Evolutionary conservation across 2,329 filamentous ascomycete genomes (phyloP).

Genomic region (Colletotrichum euphorbiae): DNA sequence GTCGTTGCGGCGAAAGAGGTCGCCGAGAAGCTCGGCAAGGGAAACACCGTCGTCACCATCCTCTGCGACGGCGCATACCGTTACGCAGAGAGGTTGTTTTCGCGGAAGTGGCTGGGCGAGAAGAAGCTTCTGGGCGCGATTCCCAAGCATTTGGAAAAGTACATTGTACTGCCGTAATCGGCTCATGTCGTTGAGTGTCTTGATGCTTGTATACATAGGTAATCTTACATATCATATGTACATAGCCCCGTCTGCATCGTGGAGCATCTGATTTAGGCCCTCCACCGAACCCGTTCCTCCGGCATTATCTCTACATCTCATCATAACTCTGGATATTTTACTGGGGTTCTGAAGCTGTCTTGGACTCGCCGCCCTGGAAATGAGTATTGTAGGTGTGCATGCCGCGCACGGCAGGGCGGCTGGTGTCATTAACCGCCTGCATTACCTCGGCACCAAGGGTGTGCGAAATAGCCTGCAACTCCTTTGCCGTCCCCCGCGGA

Average conservation of each 20-base stretch:
- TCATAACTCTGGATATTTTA: neutral
- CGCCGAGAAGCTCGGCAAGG: conserved; percentile 87
- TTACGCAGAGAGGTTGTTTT: conserved; percentile 95
- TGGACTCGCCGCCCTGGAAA: conserved; percentile 9
- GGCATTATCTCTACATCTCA: neutral
- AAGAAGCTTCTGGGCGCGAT: conserved; percentile 87
- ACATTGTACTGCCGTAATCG: conserved; percentile 85
- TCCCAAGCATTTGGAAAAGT: conserved; percentile 88
- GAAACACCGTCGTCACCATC: conserved; percentile 92
- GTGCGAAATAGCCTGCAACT: conserved; percentile 56
- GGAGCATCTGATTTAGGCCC: conserved; percentile 22
- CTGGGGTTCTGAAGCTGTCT: neutral
- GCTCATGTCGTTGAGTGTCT: conserved; percentile 7
- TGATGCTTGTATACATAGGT: conserved; percentile 41
- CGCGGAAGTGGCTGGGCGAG: conserved; percentile 85
- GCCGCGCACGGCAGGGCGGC: conserved; percentile 25
- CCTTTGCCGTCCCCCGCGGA: conserved; percentile 48
- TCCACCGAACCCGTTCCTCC: neutral
- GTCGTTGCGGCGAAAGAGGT: conserved; percentile 96
- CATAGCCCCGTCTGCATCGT: conserved; percentile 31
- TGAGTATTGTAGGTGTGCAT: conserved; percentile 43
- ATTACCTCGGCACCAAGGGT: conserved; percentile 52
- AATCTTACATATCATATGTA: conserved; percentile 41
- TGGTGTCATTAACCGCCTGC: conserved; percentile 43
- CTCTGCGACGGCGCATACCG: conserved; percentile 97